These are phyloP conservation scores for Aspergillus hortae DNA, from an alignment of 2,329 filamentous ascomycete species.

Conservation along the genomic window DNA sequence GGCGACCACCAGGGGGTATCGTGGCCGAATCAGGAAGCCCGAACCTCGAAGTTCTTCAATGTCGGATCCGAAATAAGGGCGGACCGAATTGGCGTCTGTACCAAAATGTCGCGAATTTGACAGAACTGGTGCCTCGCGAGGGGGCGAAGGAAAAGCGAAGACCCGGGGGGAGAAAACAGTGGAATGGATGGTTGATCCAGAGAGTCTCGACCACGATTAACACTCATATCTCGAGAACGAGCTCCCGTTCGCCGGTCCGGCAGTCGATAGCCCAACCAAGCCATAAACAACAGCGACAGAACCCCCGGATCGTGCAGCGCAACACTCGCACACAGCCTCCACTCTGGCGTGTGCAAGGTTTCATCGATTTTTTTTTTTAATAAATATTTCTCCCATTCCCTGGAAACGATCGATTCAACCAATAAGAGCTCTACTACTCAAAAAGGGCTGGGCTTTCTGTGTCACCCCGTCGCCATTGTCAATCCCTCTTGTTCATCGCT, in stretches of 20 bases:
- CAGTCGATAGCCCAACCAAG: background rate
- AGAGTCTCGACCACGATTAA: no score
- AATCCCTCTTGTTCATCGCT: background rate
- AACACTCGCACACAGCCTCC: background rate
- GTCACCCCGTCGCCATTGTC: background rate
- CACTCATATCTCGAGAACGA: no score
- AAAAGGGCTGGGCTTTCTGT: no score
- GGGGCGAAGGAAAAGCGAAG: no score
- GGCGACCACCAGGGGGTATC: background rate
- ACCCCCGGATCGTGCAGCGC: background rate
- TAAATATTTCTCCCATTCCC: no score
- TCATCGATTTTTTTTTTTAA: no score
- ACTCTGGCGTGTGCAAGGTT: no score
- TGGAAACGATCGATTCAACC: no score
- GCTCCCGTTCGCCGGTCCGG: no score
- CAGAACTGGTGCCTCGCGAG: no score
- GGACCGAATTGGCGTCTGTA: background rate
- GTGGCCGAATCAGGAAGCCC: conserved; percentile 1
- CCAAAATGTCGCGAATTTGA: background rate
- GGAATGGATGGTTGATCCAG: background rate
- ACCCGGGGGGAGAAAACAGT: background rate
- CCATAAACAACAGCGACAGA: background rate
- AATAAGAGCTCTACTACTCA: no score
- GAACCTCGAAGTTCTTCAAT: background rate
- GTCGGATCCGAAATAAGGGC: no score